phyloP scores from a whole-genome alignment of 495 filamentous ascomycete species.

The Thermothielavioides terrestris region DNA sequence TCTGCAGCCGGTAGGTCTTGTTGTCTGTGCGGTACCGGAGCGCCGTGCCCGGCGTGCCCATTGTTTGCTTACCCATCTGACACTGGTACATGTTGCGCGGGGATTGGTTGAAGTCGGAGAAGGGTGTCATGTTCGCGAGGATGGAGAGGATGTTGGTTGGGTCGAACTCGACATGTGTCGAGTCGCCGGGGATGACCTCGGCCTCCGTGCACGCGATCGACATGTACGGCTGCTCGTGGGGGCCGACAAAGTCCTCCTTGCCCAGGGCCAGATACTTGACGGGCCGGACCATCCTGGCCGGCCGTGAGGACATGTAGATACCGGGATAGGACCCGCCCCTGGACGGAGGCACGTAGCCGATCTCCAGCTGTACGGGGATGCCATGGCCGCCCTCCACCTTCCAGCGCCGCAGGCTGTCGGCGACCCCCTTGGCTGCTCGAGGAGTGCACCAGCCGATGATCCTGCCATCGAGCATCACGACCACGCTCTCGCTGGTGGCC shows the following conservation, averaged over 20 bases:
- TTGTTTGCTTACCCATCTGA: slow-evolving; percentile 99
- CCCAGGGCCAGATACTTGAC: slow-evolving; percentile 85
- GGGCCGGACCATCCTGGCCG: slow-evolving; percentile 79
- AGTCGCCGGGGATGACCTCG: slow-evolving; percentile 77
- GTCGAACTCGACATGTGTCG: slow-evolving; percentile 88
- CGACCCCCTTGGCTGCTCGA: slow-evolving; percentile 65
- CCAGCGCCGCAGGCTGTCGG: slow-evolving; percentile 81
- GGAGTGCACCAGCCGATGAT: slow-evolving; percentile 87
- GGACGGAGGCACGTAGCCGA: slow-evolving; percentile 82
- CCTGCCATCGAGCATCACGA: slow-evolving; percentile 79
- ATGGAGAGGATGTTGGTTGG: slow-evolving; percentile 97
- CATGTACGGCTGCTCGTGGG: slow-evolving; percentile 97
- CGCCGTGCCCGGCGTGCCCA: slow-evolving; percentile 91
- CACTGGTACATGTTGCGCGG: slow-evolving; percentile 99
- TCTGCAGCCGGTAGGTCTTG: slow-evolving; percentile 91
- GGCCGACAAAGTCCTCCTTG: slow-evolving; percentile 77
- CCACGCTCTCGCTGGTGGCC: slow-evolving; percentile 68
- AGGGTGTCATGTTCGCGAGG: slow-evolving; percentile 96
- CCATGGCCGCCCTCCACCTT: slow-evolving; percentile 87
- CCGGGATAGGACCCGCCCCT: slow-evolving; percentile 89
- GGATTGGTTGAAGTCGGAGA: slow-evolving; percentile 98
- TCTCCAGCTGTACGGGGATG: slow-evolving; percentile 77
- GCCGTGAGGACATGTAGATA: slow-evolving; percentile 81
- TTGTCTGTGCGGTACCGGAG: slow-evolving; percentile 88
- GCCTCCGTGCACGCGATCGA: slow-evolving; percentile 80